Base-by-base conservation (phyloP, 164 flowering plant genomes). In the Vitis rupestris region DNA sequence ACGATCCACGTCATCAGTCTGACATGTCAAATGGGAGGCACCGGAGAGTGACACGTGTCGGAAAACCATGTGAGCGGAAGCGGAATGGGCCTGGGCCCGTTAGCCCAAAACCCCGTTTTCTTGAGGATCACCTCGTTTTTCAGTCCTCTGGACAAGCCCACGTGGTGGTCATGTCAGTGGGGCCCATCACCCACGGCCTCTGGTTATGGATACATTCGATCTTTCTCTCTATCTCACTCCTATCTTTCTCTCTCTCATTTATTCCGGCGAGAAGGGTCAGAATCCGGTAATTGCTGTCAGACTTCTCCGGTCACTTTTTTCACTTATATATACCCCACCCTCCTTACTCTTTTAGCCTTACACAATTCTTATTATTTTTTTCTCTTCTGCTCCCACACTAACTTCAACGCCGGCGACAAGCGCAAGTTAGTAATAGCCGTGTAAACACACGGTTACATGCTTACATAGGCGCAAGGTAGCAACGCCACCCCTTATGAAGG, bases 131-230 rank as follows among this genome's bases (percentile, higher is more conserved):
- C 49, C 47, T 69, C 72, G 78, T 68, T 65, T 57, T 37, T 49
- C 56, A 37, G 56, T 60, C 70, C 62, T 53, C 48, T 3, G 76
- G 83, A 83, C 88, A 83, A 44, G 57, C 68, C 82, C 86, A 83
- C 86, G 88, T 85, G 88, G 82, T 81, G 66, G 86, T 80, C 88
- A 82, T 85, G 81, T 83, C 86, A 85, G 78, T 67, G 64, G 83
- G 82, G 23, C 79, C 88, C 88, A 71, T 63, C 9, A 31, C 73
- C 79, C 83, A 79, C 80, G 70, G 79, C 80, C 78, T 67, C 74
- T 76, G 67, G 75, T 72, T 70, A 77, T 77, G 75, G 79, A 75
- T 75, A 55, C 79, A 60, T 63, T 67, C 75, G 66, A 71, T 71
- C 17, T 17, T 17, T 17, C 70, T 50, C 60, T 58, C 66, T 58